Percentiles rank a stretch among this genome's conserved stretches.
phyloP scores from a whole-genome alignment of 805 yeast genomes.

The Pichia californica region DNA sequence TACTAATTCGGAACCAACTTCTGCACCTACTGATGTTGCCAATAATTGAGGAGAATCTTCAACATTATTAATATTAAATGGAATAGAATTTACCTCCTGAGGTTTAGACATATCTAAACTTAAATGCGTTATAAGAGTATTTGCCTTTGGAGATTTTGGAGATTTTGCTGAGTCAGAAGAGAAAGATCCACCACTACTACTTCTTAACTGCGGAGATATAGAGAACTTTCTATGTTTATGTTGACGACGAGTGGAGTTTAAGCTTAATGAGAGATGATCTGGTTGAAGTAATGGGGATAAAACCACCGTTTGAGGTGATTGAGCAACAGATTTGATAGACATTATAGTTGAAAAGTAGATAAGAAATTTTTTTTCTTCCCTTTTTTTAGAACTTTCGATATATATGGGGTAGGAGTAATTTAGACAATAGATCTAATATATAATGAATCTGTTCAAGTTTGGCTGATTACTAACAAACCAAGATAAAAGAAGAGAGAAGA shows the following conservation, averaged over 20 bases:
- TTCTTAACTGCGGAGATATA: conserved; percentile 3
- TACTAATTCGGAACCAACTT: conserved; percentile 27
- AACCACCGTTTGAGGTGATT: conserved; percentile 2
- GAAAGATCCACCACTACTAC: neutral
- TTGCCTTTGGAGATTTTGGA: neutral
- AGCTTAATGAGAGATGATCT: neutral
- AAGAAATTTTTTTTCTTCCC: too few relatives aligned
- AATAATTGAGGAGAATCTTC: conserved; percentile 26
- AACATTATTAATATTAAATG: neutral
- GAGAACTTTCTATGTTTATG: neutral
- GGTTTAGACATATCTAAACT: conserved; percentile 1
- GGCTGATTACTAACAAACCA: too few relatives aligned
- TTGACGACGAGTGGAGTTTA: neutral
- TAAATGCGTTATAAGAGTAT: neutral
- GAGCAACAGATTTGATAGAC: conserved; percentile 3
- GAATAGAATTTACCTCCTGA: neutral
- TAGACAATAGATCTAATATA: too few relatives aligned
- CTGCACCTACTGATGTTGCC: conserved; percentile 31
- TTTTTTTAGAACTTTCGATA: too few relatives aligned
- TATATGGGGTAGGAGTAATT: too few relatives aligned
- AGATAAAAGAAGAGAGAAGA: too few relatives aligned
- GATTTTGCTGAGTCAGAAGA: conserved; percentile 1
- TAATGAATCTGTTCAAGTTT: too few relatives aligned
- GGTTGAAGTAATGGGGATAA: neutral
- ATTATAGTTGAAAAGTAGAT: too few relatives aligned